Evolutionary conservation across 805 yeast species (phyloP), one percentile per base, ranked within the genome.

Genomic region (Limtongozyma cylindracea): DNA sequence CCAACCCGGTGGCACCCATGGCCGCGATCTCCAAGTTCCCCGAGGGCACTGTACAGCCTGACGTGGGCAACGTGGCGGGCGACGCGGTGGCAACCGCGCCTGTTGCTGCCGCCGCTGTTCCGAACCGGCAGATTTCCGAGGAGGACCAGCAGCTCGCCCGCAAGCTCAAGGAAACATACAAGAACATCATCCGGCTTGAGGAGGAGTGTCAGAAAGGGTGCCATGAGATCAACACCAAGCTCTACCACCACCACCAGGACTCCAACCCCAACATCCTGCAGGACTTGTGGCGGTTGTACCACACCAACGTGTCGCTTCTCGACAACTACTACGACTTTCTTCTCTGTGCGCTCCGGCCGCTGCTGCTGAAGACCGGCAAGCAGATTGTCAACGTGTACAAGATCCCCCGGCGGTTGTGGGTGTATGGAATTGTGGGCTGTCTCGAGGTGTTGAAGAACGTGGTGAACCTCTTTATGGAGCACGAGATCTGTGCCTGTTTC

Each of bases 401-500:
- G 39, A 71, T 74, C 19, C 74, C 76, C 17, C 53, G 84, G 33
- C 49, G 88, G 32, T 53, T 74, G 51, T 74, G 88, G 88, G 82
- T 74, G 6, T 73, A 73, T 39, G 91, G 91, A 13, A 65, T 76
- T 9, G 82, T 73, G 10, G 76, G 82, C 11, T 71, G 73, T 32
- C 43, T 72, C 22, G 88, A 72, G 38, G 78, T 72, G 5, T 45
- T 72, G 34, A 72, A 72, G 37, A 72, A 70, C 38, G 70, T 72
- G 21, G 62, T 66, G 27, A 66, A 71, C 11, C 62, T 71, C 12
- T 71, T 69, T 34, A 62, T 63, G 34, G 82, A 72, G 30, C 82
- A 73, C 32, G 82, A 71, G 35, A 69, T 72, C 10, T 70, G 77
- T 35, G 62, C 68, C 25, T 70, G 77, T 29, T 72, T 71, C 34